Base-by-base conservation (phyloP, 345 rosid species). In the Psidium friedrichsthalianum region DNA sequence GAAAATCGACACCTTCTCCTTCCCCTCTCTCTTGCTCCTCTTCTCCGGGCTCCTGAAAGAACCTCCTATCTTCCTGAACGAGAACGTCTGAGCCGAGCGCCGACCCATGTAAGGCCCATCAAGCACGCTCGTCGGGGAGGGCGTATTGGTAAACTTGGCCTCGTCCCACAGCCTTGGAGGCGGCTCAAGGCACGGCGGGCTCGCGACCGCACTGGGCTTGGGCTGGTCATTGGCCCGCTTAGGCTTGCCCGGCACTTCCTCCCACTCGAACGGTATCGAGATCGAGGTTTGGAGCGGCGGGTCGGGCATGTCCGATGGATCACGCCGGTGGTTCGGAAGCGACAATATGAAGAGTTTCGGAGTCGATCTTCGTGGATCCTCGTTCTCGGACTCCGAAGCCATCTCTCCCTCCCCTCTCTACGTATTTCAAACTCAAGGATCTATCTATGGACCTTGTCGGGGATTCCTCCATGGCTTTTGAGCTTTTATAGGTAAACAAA, bases 31-130 rank as follows among this genome's bases (percentile, higher is more conserved):
- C 76, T 84, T 47, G 24, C 54, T 12, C 85, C 76, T 40, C 12
- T 64, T 59, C 53, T 59, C 55, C 6, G 85, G 85, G 25, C 85
- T 84, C 52, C 85, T 49, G 61, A 84, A 84, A 32, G 85, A 84
- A n/a, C 85, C 85, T 59, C 85, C 55, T 51, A 84, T 84, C 85
- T 84, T 84, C 85, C 85, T 69, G 24, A 84, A 84, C 11, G 85
- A 84, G 85, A 84, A 84, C 22, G 85, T 61, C 55, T 82, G 55
- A 47, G 15, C 36, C 22, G 84, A 69, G 84, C 84, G 84, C 36
- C 57, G 78, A 49, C 85, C 82, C 44, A 84, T 0, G 51, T 29
- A 84, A 44, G 85, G 85, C n/a, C 85, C 85, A 25, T 84, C 85
- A 1, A 84, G 85, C 54, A 84, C 85, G 3, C 53, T 84, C 9